phyloP scores from a whole-genome alignment of 257 asterid genomes.

The Coffea canephora region DNA sequence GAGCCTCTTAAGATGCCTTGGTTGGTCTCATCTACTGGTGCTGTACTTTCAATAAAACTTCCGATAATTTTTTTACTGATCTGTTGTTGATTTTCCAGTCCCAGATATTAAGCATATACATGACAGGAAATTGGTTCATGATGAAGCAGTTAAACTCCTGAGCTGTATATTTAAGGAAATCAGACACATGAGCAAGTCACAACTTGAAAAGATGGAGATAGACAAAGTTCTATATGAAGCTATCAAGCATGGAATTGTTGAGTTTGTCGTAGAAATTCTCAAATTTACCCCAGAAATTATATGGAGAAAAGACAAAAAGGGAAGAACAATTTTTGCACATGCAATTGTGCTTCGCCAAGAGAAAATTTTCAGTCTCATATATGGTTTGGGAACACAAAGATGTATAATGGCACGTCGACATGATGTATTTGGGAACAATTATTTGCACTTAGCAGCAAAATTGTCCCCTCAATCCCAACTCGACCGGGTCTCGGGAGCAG shows the following conservation, averaged over 20 bases:
- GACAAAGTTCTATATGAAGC: conserved; percentile 38
- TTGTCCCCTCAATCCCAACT: conserved; percentile 21
- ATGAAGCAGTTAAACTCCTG: conserved; percentile 29
- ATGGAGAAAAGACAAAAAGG: conserved; percentile 9
- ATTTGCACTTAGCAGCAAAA: conserved; percentile 37
- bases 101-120: background rate
- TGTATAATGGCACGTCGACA: conserved; percentile 10
- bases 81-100: background rate
- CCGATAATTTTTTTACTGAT: background rate
- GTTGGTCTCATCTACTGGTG: conserved; percentile 16
- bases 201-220: conserved; percentile 35
- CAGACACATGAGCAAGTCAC: conserved; percentile 10
- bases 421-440: conserved; percentile 22
- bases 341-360: conserved; percentile 34
- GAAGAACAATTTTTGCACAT: conserved; percentile 21
- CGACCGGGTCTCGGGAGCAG: conserved; percentile 35
- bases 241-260: conserved; percentile 27
- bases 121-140: conserved; percentile 33
- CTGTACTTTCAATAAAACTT: background rate
- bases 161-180: conserved; percentile 28
- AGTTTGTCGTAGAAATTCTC: conserved; percentile 24
- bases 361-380: conserved; percentile 23
- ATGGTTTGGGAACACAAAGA: conserved; percentile 12
- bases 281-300: conserved; percentile 21
- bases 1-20: conserved; percentile 29